Base-by-base conservation (phyloP, 2,329 filamentous ascomycete genomes). In the Phaeosphaeria sp. region DNA sequence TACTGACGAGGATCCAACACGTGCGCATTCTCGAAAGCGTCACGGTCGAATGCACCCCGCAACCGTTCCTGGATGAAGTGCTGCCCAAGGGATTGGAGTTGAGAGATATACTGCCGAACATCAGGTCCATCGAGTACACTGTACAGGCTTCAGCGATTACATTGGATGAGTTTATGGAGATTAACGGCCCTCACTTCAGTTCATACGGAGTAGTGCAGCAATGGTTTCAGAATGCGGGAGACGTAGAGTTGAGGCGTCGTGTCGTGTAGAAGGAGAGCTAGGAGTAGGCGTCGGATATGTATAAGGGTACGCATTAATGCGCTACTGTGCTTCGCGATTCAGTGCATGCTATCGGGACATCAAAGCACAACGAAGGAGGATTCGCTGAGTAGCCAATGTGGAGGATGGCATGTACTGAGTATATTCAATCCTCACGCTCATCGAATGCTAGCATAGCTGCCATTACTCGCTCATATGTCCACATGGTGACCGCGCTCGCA, bases 401-500 rank as follows among this genome's bases (percentile, higher is more conserved):
- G n/a, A n/a, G 7, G 11, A 46, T 17, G 44, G 7, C 15, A 46
- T 3, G 11, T 5, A n/a, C 15, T 21, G 9, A 25, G 30, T 17
- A 6, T 21, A 25, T 25, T 46, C 21, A 36, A 17, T 15, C 22
- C 3, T 17, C 22, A 4, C 27, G 2, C 39, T 69, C 60, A 1
- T 76, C 73, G 49, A 70, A 66, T 5, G 64, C 63, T 39, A 80
- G 77, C 61, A 94, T 80, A 21, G 87, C 65, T 50, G 82, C 84
- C 79, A 97, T 80, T 18, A 86, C 86, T 71, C 89, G 83, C 80
- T 97, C 93, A 77, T 97, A 97, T 1, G 92, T 96, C 92, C 93
- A 97, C 83, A 97, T 91, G 0, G 93, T 97, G 30, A 97, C 87
- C 6, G 93, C 92, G 75, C 91, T 95, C 25, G 91, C 88, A n/a